Percentiles rank a stretch among this genome's conserved stretches.
Conservation (phyloP, 495 filamentous ascomycete species). For the Neurospora terricola region DNA sequence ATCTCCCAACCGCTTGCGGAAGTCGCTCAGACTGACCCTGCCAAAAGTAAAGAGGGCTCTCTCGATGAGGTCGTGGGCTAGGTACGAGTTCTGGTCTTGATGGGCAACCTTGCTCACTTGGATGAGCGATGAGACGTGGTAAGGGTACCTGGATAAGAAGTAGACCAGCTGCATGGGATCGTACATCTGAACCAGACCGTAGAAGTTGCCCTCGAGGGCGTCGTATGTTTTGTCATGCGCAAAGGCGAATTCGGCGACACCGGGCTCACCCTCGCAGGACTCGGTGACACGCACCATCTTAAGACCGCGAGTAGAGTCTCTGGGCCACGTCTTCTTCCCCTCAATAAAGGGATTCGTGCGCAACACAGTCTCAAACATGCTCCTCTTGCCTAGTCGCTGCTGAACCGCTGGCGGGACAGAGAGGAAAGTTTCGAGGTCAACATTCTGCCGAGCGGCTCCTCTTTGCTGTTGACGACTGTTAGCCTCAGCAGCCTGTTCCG, state of each 20-base stretch:
- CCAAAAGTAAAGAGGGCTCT: slow-evolving; percentile 90
- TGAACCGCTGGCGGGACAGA: slow-evolving; percentile 47
- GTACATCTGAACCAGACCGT: slow-evolving; percentile 67
- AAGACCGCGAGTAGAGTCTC: slow-evolving; percentile 67
- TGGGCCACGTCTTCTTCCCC: slow-evolving; percentile 87
- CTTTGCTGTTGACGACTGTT: slow-evolving; percentile 14
- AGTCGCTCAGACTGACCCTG: slow-evolving; percentile 69
- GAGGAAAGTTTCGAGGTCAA: slow-evolving; percentile 63
- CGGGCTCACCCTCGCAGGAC: slow-evolving; percentile 20
- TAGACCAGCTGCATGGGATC: slow-evolving; percentile 56
- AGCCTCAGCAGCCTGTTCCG: slow-evolving; percentile 41
- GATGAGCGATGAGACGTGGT: slow-evolving; percentile 86
- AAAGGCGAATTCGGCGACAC: slow-evolving; percentile 58
- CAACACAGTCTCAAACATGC: slow-evolving; percentile 54
- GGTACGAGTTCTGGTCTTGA: slow-evolving; percentile 75
- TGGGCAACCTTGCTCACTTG: slow-evolving; percentile 88
- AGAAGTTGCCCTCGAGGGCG: slow-evolving; percentile 64
- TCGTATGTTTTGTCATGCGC: slow-evolving; percentile 70
- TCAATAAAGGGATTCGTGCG: slow-evolving; percentile 77
- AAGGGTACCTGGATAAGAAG: slow-evolving; percentile 44
- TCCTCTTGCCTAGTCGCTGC: neutral
- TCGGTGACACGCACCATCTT: slow-evolving; percentile 64
- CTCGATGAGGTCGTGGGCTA: slow-evolving; percentile 81
- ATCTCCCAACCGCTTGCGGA: slow-evolving; percentile 60
- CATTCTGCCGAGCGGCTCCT: slow-evolving; percentile 43